Base-by-base conservation (phyloP, 257 asterid genomes). In the Lithospermum erythrorhizon region DNA sequence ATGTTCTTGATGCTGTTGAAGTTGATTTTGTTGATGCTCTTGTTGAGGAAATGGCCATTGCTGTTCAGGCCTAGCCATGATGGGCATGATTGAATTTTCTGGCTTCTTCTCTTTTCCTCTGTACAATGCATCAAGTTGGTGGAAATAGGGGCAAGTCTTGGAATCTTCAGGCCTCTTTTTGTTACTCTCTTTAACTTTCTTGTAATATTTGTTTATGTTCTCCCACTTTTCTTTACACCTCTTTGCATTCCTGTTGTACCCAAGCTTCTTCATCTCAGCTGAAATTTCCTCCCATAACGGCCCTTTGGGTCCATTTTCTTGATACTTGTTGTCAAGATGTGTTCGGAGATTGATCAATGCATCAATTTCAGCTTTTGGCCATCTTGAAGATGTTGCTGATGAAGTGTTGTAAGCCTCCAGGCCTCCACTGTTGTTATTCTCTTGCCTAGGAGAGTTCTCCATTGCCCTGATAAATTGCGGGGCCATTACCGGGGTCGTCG, bases 201-300 rank as follows among this genome's bases (percentile, higher is more conserved):
- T 91, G 86, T 74, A 91, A 65, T 91, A 91, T 35, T 91, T 91
- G 77, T 91, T 91, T 66, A 89, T 93, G 64, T 93, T 93, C 78
- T 93, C 99, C 99, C 99, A 93, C 59, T 93, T 93, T 78, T 93
- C 99, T 62, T 93, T 93, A 82, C 99, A 93, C 55, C 99, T 62
- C 70, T 93, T 93, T 1, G 99, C 53, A 59, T 68, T 93, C 24
- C 98, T 53, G 58, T 35, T 81, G 89, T 93, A 89, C 10, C 98
- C 98, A 0, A 86, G 45, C 24, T 73, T 79, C 0, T 55, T 21
- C 98, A 93, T 93, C 2, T 81, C 86, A 2, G 75, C 54, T 0
- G 98, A 93, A 10, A 93, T 89, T 52, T 93, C 97, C 69, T 93
- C 95, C 98, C 98, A 93, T 0, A 89, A 77, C 8, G 97, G 97